Percentiles rank a stretch among this genome's conserved stretches.
phyloP scores from a whole-genome alignment of 2,329 filamentous ascomycete species.

The Aspergillus felis region DNA sequence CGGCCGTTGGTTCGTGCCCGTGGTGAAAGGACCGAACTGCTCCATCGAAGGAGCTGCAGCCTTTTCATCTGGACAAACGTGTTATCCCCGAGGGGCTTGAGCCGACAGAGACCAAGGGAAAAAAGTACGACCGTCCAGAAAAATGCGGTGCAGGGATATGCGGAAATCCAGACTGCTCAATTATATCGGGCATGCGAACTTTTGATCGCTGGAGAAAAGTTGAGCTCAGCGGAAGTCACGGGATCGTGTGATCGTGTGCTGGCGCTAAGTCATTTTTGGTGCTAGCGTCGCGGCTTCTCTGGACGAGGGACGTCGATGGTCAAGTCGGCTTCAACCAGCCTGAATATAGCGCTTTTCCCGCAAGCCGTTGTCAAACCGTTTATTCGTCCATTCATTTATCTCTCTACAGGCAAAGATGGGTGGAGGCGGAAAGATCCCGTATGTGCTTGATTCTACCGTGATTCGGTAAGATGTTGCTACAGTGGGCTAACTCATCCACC shows the following conservation, averaged over 20 bases:
- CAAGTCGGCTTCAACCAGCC: conserved; percentile 28
- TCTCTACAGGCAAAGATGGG: conserved; percentile 50
- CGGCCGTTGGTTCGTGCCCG: conserved; percentile 40
- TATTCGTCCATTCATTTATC: conserved; percentile 17
- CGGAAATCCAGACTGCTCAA: conserved; percentile 8
- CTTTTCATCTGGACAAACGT: conserved; percentile 45
- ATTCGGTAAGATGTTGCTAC: neutral
- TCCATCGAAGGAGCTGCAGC: conserved; percentile 50
- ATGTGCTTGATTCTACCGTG: conserved; percentile 44
- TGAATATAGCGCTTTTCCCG: conserved; percentile 17
- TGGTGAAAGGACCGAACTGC: conserved; percentile 48
- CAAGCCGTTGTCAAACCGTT: conserved; percentile 20
- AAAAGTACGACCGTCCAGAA: conserved; percentile 15
- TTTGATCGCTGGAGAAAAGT: conserved; percentile 32
- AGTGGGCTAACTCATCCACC: conserved; percentile 21
- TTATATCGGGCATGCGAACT: conserved; percentile 12
- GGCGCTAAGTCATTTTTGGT: conserved; percentile 24
- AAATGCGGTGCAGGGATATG: conserved; percentile 12
- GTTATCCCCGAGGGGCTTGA: conserved; percentile 2
- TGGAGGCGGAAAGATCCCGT: conserved; percentile 76
- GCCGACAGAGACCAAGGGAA: conserved; percentile 3
- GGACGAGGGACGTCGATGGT: conserved; percentile 27
- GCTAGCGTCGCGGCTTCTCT: conserved; percentile 24
- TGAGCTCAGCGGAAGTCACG: conserved; percentile 38
- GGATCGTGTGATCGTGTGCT: conserved; percentile 30